Evolutionary conservation across 2,329 filamentous ascomycete genomes (phyloP), one percentile per base, ranked within the genome.

Genomic region (Fusarium foetens): DNA sequence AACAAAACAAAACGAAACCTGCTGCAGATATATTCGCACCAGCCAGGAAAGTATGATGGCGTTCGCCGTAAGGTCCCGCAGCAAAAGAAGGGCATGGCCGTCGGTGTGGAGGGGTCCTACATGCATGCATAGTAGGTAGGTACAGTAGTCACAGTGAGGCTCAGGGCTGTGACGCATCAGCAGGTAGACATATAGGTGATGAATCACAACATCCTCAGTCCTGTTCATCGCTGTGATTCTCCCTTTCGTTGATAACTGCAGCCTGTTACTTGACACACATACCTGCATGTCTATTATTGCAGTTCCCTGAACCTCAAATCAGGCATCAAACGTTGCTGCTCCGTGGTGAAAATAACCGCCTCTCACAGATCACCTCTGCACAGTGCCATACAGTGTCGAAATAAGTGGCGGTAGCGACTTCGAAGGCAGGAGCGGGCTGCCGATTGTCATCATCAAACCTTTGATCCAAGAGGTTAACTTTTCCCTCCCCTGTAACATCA

Each of bases 371-470:
- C 52, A 58, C 31, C 27, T 23, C 38, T 33, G 19, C 38, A 71
- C 68, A 72, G 68, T 71, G 54, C 41, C 2, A 14, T 19, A 70
- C 68, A 70, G 67, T 70, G 49, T 23, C 23, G 3, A 9, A 5
- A 8, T n/a, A 63, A 70, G 68, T 74, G 71, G 71, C 71, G 71
- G 71, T 74, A 72, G 60, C 51, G 29, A 48, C 49, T 31, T 48
- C 21, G 25, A 14, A 59, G 64, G 52, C 45, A 58, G 62, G 55
- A 68, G 68, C 63, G 45, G 43, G 53, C 45, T 70, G 45, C 58
- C 33, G 53, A 53, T 69, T 69, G 48, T 27, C 55, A 61, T 60
- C 51, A 36, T 41, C 35, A 39, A 60, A 45, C 54, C 39, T 66
- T 54, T 43, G 33, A 39, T 36, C 53, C 60, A 63, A 70, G 70